A percentile compares a stretch with the other conserved stretches of the same genome.
phyloP scores from a whole-genome alignment of 441 rosid species.

The Arabidopsis hybrid region DNA sequence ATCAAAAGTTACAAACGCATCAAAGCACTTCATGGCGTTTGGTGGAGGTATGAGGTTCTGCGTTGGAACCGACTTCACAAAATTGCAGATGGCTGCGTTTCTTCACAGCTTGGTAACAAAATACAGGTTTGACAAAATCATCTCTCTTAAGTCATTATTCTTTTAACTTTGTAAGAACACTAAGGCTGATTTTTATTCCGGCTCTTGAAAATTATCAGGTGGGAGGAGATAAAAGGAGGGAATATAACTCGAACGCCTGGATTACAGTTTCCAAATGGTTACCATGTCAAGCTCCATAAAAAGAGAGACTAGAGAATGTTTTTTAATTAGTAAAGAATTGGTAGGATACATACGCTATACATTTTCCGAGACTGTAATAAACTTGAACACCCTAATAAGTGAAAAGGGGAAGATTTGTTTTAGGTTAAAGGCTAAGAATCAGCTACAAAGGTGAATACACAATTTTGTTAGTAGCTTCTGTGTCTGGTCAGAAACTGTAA shows the following conservation, averaged over 20 bases:
- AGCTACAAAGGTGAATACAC: conserved; percentile 27
- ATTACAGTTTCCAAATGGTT: conserved; percentile 91
- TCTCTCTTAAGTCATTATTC: too few relatives aligned
- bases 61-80: conserved; percentile 95
- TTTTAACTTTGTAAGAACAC: too few relatives aligned
- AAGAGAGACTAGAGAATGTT: conserved; percentile 42
- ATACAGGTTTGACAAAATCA: conserved; percentile 57
- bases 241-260: conserved; percentile 84
- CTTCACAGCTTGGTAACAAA: conserved; percentile 86
- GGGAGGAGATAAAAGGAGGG: conserved; percentile 80
- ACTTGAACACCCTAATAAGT: conserved; percentile 13
- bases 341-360: conserved; percentile 17
- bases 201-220: too few relatives aligned
- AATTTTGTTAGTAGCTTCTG: conserved; percentile 28
- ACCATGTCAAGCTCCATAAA: conserved; percentile 60
- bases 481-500: conserved; percentile 22
- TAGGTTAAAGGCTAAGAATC: conserved; percentile 31
- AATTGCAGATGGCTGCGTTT: conserved; percentile 93
- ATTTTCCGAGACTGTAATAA: conserved; percentile 19
- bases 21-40: conserved; percentile 96
- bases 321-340: not conserved
- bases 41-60: conserved; percentile 99
- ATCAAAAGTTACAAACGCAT: conserved; percentile 56
- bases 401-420: conserved; percentile 29
- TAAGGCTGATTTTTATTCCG: too few relatives aligned